Evolutionary conservation across 208 protist species (phyloP), one percentile per base, ranked within the genome.

Genomic region (Trypanosoma rangeli): DNA sequence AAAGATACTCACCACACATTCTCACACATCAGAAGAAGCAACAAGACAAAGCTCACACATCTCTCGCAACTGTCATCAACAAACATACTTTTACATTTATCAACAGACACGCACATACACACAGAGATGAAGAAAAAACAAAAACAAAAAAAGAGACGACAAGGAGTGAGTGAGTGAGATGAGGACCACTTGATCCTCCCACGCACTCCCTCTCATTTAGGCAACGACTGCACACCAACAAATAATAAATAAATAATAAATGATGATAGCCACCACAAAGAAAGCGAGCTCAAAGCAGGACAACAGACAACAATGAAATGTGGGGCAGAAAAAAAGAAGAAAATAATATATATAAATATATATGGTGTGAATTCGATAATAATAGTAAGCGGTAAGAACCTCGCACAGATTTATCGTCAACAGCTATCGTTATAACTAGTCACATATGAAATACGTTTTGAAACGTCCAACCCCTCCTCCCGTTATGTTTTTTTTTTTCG

Each of bases 271-370:
- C n/a, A n/a, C n/a, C n/a, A 73, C 28, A 69, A 69, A 49, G 37
- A 64, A 8, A 48, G 65, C 20, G 12, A 57, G 50, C 9, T 20
- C 12, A 46, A 20, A 46, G 13, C 42, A 46, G 15, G 42, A 2
- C 33, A 37, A 37, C 42, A 46, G 0, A 50, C 18, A 48, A 70
- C 2, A 64, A 71, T n/a, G 61, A 64, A 70, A 48, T 64, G 61
- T 64, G 60, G 22, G 3, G 42, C 18, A 68, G 46, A 29, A 26
- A 73, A 64, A 67, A 37, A 61, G 22, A 42, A 58, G 7, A 33
- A 3, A 48, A 71, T 39, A 65, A 39, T 49, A 15, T 37, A 7
- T 2, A 37, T 9, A 37, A 37, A 37, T 7, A 37, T 37, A 2
- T 2, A 39, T 35, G 13, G 39, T 61, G 61, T 42, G 7, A 39